Evolutionary conservation across 1,139 yeast genomes (phyloP).

Genomic region (Nadsonia starkeyi-henricii): DNA sequence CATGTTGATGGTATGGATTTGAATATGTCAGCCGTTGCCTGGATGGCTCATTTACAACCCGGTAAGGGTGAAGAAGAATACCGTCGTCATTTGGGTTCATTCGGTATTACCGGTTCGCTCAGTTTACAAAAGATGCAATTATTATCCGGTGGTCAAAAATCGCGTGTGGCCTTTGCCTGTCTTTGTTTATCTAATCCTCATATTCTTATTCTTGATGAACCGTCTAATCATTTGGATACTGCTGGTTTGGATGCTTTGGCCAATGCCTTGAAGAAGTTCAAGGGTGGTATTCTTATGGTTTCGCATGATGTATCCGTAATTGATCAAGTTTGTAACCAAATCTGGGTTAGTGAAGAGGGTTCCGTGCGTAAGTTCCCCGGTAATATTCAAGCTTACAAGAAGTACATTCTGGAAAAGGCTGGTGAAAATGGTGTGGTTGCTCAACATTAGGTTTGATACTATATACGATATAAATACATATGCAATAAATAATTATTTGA

Average conservation of each 20-base stretch:
- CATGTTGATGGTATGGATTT: slow-evolving; percentile 97
- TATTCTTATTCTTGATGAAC: slow-evolving; percentile 86
- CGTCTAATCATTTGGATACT: slow-evolving; percentile 96
- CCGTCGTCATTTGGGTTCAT: slow-evolving; percentile 90
- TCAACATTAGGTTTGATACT: slow-evolving; percentile 36
- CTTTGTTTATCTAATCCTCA: slow-evolving; percentile 88
- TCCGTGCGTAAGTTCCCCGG: slow-evolving; percentile 73
- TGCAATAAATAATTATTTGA: too few relatives aligned
- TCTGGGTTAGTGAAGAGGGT: slow-evolving; percentile 89
- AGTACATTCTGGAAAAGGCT: slow-evolving; percentile 67
- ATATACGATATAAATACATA: not conserved
- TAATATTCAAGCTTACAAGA: slow-evolving; percentile 74
- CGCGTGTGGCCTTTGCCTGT: slow-evolving; percentile 96
- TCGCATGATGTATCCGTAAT: slow-evolving; percentile 93
- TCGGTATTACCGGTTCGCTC: slow-evolving; percentile 89
- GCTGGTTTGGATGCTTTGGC: slow-evolving; percentile 93
- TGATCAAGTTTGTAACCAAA: slow-evolving; percentile 75
- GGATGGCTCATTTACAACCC: slow-evolving; percentile 86
- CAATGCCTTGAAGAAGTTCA: slow-evolving; percentile 71
- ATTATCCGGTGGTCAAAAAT: slow-evolving; percentile 95
- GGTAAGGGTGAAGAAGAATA: slow-evolving; percentile 95
- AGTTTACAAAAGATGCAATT: slow-evolving; percentile 85
- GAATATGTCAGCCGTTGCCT: slow-evolving; percentile 72
- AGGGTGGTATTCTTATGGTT: slow-evolving; percentile 95
- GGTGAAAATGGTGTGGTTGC: slow-evolving; percentile 80